phyloP scores from a whole-genome alignment of 2,329 filamentous ascomycete species.

The Neurospora sp. region DNA sequence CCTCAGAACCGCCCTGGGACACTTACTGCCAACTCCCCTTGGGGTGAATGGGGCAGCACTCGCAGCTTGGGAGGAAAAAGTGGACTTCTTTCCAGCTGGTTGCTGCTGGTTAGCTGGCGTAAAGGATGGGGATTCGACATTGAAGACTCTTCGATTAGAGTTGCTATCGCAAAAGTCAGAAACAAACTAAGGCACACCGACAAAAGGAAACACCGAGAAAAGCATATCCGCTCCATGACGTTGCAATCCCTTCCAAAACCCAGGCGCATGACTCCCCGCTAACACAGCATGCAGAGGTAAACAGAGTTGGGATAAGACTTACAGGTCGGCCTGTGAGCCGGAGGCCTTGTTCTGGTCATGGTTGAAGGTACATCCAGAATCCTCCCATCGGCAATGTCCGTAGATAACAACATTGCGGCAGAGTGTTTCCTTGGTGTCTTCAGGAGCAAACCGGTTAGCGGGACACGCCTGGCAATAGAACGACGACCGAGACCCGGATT shows the following conservation, averaged over 20 bases:
- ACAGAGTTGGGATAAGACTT: conserved; percentile 21
- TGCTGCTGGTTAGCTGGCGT: conserved; percentile 52
- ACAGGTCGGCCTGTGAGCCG: conserved; percentile 39
- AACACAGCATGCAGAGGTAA: neutral
- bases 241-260: neutral
- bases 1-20: neutral
- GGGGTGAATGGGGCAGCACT: conserved; percentile 81
- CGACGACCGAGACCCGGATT: neutral
- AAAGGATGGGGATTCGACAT: conserved; percentile 94
- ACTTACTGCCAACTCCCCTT: conserved; percentile 41
- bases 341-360: conserved; percentile 62
- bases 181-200: neutral
- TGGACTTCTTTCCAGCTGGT: conserved; percentile 52
- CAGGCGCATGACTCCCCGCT: neutral
- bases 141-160: conserved; percentile 62
- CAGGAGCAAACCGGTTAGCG: conserved; percentile 8
- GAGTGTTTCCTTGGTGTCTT: conserved; percentile 78
- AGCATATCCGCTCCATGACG: neutral
- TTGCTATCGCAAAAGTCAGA: conserved; percentile 26
- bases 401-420: conserved; percentile 92
- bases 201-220: neutral
- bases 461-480: neutral
- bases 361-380: conserved; percentile 84
- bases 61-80: conserved; percentile 83
- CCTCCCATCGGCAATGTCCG: conserved; percentile 84